Base-by-base conservation (phyloP, 75 land plant genomes). In the Sequoia sempervirens region DNA sequence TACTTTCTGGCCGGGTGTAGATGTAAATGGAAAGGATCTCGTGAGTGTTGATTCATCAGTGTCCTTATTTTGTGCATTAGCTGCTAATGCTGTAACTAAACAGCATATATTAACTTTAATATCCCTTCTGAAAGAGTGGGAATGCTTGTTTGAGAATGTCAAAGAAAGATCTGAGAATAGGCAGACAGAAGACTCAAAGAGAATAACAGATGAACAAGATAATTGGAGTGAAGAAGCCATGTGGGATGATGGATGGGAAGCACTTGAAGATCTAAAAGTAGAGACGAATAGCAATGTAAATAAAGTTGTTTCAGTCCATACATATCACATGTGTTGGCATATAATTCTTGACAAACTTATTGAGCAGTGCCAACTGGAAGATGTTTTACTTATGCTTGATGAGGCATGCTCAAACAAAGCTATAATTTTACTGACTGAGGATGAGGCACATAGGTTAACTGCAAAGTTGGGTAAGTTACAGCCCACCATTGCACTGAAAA, bases 171-270 rank as follows among this genome's bases (percentile, higher is more conserved):
- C 66, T 69, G 82, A 75, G 43, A 37, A 26, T 36, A 69, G 43
- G 45, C 83, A 82, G 4, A 82, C 75, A 12, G 84, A 84, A 56
- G 83, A 78, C 7, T 80, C 84, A 28, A 32, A 82, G 30, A 84
- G 86, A 45, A 79, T 12, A 45, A 18, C 89, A 72, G 88, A 83
- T 82, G 84, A 30, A 64, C 84, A 52, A 38, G 89, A 87, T 56
- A 87, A 88, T 82, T 93, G 95, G 97, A 84, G 50, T 75, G 84
- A 68, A 81, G 91, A 89, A 56, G 89, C 84, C 80, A 92, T 89
- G 72, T 98, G 96, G 99, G 97, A 90, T 79, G 95, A 93, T 70
- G 98, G 96, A 4, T 98, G 99, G 99, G 97, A 98, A 75, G 92
- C 90, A 58, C 90, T 93, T 85, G 90, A 85, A 61, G 95, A 91